These are phyloP conservation scores for Zoysia matrella DNA, from an alignment of 202 grass and related monocot species.

Conservation along the genomic window DNA sequence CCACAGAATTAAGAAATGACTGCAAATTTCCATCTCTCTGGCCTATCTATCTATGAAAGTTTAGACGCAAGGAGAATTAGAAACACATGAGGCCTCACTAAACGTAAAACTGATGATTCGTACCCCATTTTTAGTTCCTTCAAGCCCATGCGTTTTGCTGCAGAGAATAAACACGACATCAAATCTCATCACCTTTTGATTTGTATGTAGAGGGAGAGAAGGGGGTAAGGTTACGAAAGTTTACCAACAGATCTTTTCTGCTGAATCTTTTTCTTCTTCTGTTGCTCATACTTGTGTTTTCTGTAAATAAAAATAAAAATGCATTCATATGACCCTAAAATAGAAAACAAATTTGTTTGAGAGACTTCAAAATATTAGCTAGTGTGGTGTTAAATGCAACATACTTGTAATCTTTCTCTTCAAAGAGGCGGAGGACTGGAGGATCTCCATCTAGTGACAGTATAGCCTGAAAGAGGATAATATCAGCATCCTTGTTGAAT, in stretches of 20 bases:
- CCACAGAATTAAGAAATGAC: not conserved
- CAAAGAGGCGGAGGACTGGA: slow-evolving; percentile 66
- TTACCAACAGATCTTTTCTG: too few species aligned
- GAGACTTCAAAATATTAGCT: not conserved
- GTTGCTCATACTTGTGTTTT: slow-evolving; percentile 83
- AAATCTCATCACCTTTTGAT: slow-evolving; percentile 2
- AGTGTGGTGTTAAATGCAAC: slow-evolving; percentile 33
- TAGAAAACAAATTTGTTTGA: slow-evolving; percentile 13
- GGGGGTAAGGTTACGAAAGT: too few species aligned
- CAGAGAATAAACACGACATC: slow-evolving; percentile 33
- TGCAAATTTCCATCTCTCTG: not conserved
- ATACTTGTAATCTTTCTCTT: slow-evolving; percentile 65
- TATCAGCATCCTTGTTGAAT: slow-evolving; percentile 37
- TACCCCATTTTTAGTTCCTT: slow-evolving; percentile 56
- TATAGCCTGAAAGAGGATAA: slow-evolving; percentile 82
- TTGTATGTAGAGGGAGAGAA: not conserved
- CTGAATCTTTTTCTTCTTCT: too few species aligned
- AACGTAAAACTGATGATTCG: slow-evolving; percentile 3
- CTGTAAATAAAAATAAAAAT: slow-evolving; percentile 58
- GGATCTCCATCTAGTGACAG: slow-evolving; percentile 82
- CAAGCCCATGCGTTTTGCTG: slow-evolving; percentile 67
- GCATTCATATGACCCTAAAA: slow-evolving; percentile 40
- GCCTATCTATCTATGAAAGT: slow-evolving; percentile 14
- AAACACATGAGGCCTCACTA: not conserved
- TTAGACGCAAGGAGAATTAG: not conserved